These are phyloP conservation scores for Ensete ventricosum DNA, from an alignment of 176 grass and related monocot species.

Conservation along the genomic window DNA sequence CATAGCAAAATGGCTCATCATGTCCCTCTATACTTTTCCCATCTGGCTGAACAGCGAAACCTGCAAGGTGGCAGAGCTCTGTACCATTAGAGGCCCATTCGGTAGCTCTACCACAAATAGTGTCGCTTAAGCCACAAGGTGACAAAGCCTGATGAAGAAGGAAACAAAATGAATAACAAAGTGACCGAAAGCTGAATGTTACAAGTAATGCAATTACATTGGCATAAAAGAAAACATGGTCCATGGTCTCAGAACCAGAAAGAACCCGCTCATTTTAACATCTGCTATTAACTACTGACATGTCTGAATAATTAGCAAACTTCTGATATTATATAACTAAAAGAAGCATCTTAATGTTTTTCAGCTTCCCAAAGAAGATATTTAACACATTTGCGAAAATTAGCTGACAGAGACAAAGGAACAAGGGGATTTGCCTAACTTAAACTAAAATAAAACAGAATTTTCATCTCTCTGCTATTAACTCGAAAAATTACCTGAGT, in stretches of 20 bases:
- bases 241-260: neutral
- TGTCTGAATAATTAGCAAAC: neutral
- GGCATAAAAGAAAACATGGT: neutral
- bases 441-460: neutral
- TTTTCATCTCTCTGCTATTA: too few species aligned
- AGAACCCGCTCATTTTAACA: neutral
- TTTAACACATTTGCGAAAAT: neutral
- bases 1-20: constrained; percentile 80
- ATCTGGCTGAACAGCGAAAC: constrained; percentile 64
- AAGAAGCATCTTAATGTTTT: neutral
- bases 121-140: constrained; percentile 87
- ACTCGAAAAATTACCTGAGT: constrained; percentile 50
- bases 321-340: neutral
- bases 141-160: constrained; percentile 53
- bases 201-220: neutral
- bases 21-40: constrained; percentile 21
- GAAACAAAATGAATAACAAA: constrained; percentile 18
- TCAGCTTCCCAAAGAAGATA: neutral
- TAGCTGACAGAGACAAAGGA: too few species aligned
- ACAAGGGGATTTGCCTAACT: too few species aligned
- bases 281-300: neutral
- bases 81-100: constrained; percentile 92
- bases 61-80: constrained; percentile 65
- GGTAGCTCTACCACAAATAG: constrained; percentile 69
- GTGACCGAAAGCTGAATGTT: neutral